Evolutionary conservation across 2,329 filamentous ascomycete species (phyloP).

Genomic region (Plenodomus biglobosus): DNA sequence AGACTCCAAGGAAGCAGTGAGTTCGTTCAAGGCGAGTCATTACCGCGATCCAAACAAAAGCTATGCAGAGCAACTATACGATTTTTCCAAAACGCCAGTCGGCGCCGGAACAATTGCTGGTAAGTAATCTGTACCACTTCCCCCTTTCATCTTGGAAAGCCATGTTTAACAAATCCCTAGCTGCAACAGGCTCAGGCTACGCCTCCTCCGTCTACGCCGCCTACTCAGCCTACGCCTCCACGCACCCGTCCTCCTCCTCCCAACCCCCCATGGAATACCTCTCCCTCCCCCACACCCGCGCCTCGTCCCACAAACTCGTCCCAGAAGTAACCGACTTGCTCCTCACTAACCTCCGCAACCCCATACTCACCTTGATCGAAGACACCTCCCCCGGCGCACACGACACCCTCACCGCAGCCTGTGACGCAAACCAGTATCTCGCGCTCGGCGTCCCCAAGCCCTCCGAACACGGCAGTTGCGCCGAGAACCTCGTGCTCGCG

Average conservation of each 20-base stretch:
- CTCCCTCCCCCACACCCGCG: constrained; percentile 50
- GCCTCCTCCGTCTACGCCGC: constrained; percentile 52
- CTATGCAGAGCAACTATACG: constrained; percentile 53
- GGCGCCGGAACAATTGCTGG: constrained; percentile 51
- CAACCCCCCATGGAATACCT: constrained; percentile 51
- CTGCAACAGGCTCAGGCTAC: constrained; percentile 51
- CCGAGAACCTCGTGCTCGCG: constrained; percentile 53
- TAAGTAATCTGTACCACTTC: constrained; percentile 21
- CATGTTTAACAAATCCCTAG: constrained; percentile 30
- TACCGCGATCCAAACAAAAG: constrained; percentile 52
- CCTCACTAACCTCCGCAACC: constrained; percentile 50
- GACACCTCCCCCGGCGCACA: constrained; percentile 49
- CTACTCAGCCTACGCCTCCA: constrained; percentile 51
- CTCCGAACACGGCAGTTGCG: constrained; percentile 51
- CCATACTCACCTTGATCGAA: constrained; percentile 51
- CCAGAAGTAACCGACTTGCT: constrained; percentile 48
- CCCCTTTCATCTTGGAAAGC: no score
- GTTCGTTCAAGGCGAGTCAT: constrained; percentile 50
- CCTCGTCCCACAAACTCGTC: constrained; percentile 45
- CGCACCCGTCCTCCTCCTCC: constrained; percentile 33
- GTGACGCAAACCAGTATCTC: constrained; percentile 49
- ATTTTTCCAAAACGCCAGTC: constrained; percentile 55
- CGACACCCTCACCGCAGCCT: constrained; percentile 53
- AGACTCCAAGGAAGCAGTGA: constrained; percentile 46
- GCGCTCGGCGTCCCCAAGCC: constrained; percentile 48